Evolutionary conservation across 495 filamentous ascomycete species (phyloP).

Genomic region (Penicillium psychrofluorescens): DNA sequence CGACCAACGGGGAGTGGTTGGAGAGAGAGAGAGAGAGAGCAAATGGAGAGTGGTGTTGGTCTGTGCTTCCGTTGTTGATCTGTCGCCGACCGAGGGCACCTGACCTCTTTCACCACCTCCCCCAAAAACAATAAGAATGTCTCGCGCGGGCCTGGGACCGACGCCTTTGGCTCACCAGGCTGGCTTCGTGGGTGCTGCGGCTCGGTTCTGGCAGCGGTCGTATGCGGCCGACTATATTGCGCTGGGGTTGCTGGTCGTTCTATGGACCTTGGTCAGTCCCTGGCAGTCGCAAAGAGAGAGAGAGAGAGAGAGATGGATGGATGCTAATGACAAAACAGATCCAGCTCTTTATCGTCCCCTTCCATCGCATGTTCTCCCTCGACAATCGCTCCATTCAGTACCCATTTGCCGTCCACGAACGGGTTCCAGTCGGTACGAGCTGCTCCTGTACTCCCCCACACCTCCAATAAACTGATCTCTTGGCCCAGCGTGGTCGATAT

Average conservation of each 20-base stretch:
- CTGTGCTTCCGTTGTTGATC: constrained; percentile 2
- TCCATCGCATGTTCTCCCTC: constrained; percentile 71
- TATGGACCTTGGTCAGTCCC: constrained; percentile 57
- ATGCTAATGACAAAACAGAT: constrained; percentile 36
- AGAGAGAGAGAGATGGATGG: neutral
- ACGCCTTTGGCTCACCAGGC: constrained; percentile 1
- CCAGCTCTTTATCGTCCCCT: constrained; percentile 68
- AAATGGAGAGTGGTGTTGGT: neutral
- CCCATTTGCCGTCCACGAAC: constrained; percentile 77
- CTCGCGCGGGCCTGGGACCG: neutral
- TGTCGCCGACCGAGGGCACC: neutral
- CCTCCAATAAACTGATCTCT: constrained; percentile 5
- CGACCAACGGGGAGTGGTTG: neutral
- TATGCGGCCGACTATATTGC: constrained; percentile 86
- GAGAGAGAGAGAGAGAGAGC: neutral
- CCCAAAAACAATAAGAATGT: neutral
- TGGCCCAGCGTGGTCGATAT: constrained; percentile 56
- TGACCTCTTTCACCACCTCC: neutral
- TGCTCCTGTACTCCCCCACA: neutral
- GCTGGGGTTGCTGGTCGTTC: constrained; percentile 56
- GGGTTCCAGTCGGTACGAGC: constrained; percentile 66
- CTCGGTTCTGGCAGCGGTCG: constrained; percentile 52
- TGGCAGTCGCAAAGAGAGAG: neutral
- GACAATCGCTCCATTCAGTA: constrained; percentile 78
- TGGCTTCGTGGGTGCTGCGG: constrained; percentile 30